Percentiles rank a stretch among this genome's conserved stretches.
phyloP scores from a whole-genome alignment of 352 stramenopile genomes.

The Phytophthora capsici region DNA sequence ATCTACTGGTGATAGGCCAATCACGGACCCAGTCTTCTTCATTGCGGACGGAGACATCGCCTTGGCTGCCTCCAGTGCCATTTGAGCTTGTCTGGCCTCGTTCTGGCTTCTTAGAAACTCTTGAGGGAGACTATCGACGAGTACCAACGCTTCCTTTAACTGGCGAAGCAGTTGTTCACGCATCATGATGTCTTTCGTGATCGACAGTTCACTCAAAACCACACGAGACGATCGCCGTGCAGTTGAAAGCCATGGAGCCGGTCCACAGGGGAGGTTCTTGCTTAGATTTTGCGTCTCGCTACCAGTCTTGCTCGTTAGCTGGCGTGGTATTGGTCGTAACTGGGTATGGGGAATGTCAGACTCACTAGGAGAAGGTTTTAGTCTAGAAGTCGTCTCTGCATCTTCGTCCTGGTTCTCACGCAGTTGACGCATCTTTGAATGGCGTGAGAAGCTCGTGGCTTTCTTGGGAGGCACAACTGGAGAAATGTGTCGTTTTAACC shows the following conservation, averaged over 20 bases:
- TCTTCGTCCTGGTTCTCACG: conserved; percentile 24
- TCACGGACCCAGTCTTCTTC: conserved; percentile 30
- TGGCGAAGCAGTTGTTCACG: conserved; percentile 63
- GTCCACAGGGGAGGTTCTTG: background rate
- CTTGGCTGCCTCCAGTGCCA: conserved; percentile 13
- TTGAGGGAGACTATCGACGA: conserved; percentile 35
- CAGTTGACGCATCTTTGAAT: conserved; percentile 29
- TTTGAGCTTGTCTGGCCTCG: conserved; percentile 26
- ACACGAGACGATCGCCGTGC: conserved; percentile 37
- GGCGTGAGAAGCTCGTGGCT: conserved; percentile 22
- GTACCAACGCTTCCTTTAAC: conserved; percentile 32
- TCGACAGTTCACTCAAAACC: conserved; percentile 53
- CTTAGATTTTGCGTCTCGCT: background rate
- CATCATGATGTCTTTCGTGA: conserved; percentile 68
- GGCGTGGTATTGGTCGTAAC: conserved; percentile 2
- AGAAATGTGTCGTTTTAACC: conserved; percentile 10
- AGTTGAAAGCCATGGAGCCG: conserved; percentile 24
- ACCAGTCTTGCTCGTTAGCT: background rate
- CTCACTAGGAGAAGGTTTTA: conserved; percentile 24
- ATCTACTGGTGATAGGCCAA: conserved; percentile 22
- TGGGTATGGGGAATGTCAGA: conserved; percentile 11
- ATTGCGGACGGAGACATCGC: conserved; percentile 24
- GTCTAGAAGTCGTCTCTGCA: background rate
- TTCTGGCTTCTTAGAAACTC: conserved; percentile 42
- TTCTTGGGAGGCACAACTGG: conserved; percentile 25